Percentiles rank a stretch among this genome's conserved stretches.
These are phyloP conservation scores for Trichoderma sp. DNA, from an alignment of 2,329 filamentous ascomycete genomes.

Conservation along the genomic window DNA sequence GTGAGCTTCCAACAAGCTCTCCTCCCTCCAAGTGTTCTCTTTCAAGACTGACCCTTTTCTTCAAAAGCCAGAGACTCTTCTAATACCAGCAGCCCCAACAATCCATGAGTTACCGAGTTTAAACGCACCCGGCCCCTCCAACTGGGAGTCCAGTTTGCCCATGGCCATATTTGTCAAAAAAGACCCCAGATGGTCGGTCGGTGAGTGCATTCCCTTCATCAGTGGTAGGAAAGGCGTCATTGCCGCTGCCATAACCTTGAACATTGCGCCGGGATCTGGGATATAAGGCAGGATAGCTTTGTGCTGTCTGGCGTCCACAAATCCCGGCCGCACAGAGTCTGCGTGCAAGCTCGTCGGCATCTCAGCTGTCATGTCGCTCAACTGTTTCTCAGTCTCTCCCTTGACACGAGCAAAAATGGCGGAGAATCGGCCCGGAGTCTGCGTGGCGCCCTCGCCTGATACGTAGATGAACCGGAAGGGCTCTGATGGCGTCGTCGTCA, in stretches of 20 bases:
- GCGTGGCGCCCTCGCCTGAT: constrained; percentile 66
- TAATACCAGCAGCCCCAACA: constrained; percentile 43
- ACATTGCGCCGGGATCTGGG: constrained; percentile 37
- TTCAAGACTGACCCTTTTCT: not conserved
- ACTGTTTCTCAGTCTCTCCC: constrained; percentile 64
- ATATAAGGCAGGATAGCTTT: constrained; percentile 48
- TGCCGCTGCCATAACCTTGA: constrained; percentile 24
- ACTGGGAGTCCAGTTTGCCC: constrained; percentile 40
- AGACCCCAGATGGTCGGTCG: constrained; percentile 49
- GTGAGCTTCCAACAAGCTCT: not conserved
- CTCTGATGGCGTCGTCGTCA: constrained; percentile 43
- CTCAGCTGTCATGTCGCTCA: constrained; percentile 56
- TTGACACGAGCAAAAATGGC: constrained; percentile 66
- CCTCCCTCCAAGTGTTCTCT: not conserved
- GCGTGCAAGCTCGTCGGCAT: constrained; percentile 53
- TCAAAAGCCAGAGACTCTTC: constrained; percentile 41
- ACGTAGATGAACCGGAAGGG: constrained; percentile 74
- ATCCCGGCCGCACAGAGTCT: constrained; percentile 61
- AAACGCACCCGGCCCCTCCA: constrained; percentile 40
- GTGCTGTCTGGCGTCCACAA: constrained; percentile 57
- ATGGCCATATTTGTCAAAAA: constrained; percentile 53
- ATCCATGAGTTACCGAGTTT: constrained; percentile 43
- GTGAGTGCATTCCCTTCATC: constrained; percentile 39
- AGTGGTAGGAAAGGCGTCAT: constrained; percentile 38
- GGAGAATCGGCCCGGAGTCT: constrained; percentile 58